These are phyloP conservation scores for Boletus rubropictus DNA, from an alignment of 768 basidiomycete genomes.

Conservation along the genomic window DNA sequence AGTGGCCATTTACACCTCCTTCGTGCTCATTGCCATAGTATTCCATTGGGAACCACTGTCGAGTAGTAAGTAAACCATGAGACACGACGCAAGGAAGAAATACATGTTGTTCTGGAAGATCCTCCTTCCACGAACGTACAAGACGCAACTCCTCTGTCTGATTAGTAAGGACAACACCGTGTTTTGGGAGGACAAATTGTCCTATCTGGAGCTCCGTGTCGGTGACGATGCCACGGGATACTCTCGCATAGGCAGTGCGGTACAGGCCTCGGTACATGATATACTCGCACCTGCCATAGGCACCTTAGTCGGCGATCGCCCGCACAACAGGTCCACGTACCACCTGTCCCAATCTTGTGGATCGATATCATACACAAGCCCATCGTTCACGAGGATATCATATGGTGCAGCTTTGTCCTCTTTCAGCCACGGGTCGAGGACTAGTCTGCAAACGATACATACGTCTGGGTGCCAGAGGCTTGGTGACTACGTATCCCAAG, in stretches of 20 bases:
- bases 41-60: conserved; percentile 71
- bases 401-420: conserved; percentile 60
- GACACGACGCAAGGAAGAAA: conserved; percentile 19
- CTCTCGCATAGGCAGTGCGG: conserved; percentile 73
- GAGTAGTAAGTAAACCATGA: conserved; percentile 1
- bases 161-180: conserved; percentile 48
- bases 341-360: conserved; percentile 65
- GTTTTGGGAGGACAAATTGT: conserved; percentile 70
- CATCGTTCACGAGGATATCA: conserved; percentile 70
- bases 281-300: conserved; percentile 72
- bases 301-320: not conserved
- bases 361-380: conserved; percentile 75
- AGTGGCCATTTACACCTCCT: conserved; percentile 65
- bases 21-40: conserved; percentile 52
- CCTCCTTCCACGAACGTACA: conserved; percentile 59
- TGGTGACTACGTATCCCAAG: conserved; percentile 76
- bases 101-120: conserved; percentile 60
- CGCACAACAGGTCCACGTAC: conserved; percentile 31
- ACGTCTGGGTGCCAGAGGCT: conserved; percentile 60
- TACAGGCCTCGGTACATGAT: conserved; percentile 79
- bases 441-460: conserved; percentile 24
- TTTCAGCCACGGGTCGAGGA: conserved; percentile 9
- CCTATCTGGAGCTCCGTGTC: conserved; percentile 90
- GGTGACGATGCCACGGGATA: conserved; percentile 79
- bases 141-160: conserved; percentile 61